Percentiles rank a stretch among this genome's conserved stretches.
Conservation (phyloP, 495 filamentous ascomycete species). For the Penicillium manginii region DNA sequence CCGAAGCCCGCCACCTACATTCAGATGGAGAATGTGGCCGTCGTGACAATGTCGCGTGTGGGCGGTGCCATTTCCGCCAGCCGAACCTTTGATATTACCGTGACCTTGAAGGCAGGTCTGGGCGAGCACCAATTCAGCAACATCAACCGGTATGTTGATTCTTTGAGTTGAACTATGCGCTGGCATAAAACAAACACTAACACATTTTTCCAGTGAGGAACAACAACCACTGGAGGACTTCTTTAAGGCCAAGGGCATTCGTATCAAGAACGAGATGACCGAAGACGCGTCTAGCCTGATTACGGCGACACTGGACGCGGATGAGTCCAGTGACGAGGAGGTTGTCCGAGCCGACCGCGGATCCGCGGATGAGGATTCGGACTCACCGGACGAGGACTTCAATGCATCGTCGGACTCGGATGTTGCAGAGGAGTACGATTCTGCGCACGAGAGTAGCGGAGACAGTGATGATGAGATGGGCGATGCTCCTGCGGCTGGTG, state of each 20-base stretch:
- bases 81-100: slow-evolving; percentile 95
- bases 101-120: slow-evolving; percentile 76
- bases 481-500: slow-evolving; percentile 54
- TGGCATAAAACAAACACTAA: not conserved
- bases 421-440: slow-evolving; percentile 95
- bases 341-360: slow-evolving; percentile 73
- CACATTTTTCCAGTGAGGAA: slow-evolving; percentile 66
- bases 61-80: slow-evolving; percentile 91
- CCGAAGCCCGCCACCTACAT: slow-evolving; percentile 98
- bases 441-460: slow-evolving; percentile 81
- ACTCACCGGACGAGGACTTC: slow-evolving; percentile 96
- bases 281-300: slow-evolving; percentile 51
- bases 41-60: slow-evolving; percentile 94
- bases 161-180: not conserved
- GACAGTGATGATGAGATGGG: slow-evolving; percentile 68
- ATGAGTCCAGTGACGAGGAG: slow-evolving; percentile 84
- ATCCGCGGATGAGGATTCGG: slow-evolving; percentile 93
- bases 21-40: slow-evolving; percentile 83
- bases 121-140: slow-evolving; percentile 96
- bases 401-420: slow-evolving; percentile 87
- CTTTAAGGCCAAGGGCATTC: slow-evolving; percentile 89
- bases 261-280: slow-evolving; percentile 95
- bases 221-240: slow-evolving; percentile 93
- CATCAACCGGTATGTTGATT: slow-evolving; percentile 76
- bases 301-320: slow-evolving; percentile 72